These are phyloP conservation scores for Physaria fendleri DNA, from an alignment of 345 rosid genomes.

Conservation along the genomic window DNA sequence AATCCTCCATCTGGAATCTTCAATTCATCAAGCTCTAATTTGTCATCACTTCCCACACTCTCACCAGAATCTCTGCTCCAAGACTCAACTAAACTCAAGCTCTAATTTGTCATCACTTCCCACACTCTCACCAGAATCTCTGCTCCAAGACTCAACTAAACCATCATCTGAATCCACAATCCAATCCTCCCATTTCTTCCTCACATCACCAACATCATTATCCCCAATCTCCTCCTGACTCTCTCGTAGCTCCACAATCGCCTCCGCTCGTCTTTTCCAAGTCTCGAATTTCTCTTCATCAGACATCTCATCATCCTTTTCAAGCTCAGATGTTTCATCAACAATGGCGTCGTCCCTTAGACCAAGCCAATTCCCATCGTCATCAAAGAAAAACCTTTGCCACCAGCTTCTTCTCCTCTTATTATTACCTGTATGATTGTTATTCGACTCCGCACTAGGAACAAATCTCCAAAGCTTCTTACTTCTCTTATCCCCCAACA, in stretches of 20 bases:
- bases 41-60: slow-evolving; percentile 22
- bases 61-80: slow-evolving; percentile 41
- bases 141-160: slow-evolving; percentile 41
- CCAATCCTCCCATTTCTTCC: slow-evolving; percentile 96
- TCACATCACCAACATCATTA: slow-evolving; percentile 42
- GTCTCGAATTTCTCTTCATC: slow-evolving; percentile 72
- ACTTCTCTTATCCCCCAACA: slow-evolving; percentile 26
- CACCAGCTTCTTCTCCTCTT: slow-evolving; percentile 67
- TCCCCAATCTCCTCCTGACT: slow-evolving; percentile 48
- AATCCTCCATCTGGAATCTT: slow-evolving; percentile 50
- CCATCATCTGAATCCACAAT: slow-evolving; percentile 50
- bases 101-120: slow-evolving; percentile 21
- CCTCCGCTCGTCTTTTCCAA: slow-evolving; percentile 91
- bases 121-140: slow-evolving; percentile 29
- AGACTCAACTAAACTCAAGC: slow-evolving; percentile 29
- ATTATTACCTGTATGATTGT: slow-evolving; percentile 17
- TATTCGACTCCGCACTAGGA: slow-evolving; percentile 37
- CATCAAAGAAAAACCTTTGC: slow-evolving; percentile 70
- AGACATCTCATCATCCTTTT: slow-evolving; percentile 36
- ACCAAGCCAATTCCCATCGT: slow-evolving; percentile 87
- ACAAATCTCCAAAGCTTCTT: slow-evolving; percentile 37
- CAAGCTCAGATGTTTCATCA: slow-evolving; percentile 32
- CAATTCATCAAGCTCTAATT: slow-evolving; percentile 28
- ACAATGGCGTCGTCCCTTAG: slow-evolving; percentile 57
- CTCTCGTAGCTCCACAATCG: slow-evolving; percentile 85